Conservation (phyloP, 371 early-diverging fungal species). For the Mucor plumbeus region DNA sequence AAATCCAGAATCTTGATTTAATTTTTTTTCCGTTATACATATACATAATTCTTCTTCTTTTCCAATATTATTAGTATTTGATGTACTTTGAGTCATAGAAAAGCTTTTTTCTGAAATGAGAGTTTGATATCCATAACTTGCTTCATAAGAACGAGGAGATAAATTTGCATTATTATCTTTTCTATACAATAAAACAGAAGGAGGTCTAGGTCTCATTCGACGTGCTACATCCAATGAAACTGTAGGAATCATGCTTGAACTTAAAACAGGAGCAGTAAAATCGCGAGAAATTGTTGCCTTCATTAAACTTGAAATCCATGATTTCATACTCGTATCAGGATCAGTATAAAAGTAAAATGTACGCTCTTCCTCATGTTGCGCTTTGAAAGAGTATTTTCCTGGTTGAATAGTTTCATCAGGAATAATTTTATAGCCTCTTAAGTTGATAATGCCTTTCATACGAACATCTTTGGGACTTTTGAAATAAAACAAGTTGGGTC, state of each 20-base stretch:
- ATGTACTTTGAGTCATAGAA: neutral
- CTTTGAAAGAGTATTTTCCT: constrained; percentile 71
- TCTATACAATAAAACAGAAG: constrained; percentile 50
- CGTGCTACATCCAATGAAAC: constrained; percentile 68
- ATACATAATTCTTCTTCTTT: neutral
- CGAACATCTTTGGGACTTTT: constrained; percentile 65
- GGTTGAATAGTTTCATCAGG: constrained; percentile 62
- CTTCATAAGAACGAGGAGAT: constrained; percentile 4
- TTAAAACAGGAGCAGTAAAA: constrained; percentile 64
- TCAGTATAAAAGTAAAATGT: constrained; percentile 68
- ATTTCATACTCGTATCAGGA: constrained; percentile 46
- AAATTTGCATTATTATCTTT: constrained; percentile 19
- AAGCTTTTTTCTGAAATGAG: neutral
- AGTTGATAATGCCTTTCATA: constrained; percentile 59
- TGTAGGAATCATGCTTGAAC: constrained; percentile 67
- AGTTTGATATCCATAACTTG: neutral
- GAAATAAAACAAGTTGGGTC: constrained; percentile 65
- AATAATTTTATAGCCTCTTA: constrained; percentile 58
- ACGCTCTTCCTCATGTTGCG: constrained; percentile 62
- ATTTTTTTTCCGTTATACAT: neutral
- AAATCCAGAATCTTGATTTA: constrained; percentile 17
- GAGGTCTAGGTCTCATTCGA: constrained; percentile 68
- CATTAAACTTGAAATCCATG: constrained; percentile 68
- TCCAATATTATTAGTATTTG: neutral
- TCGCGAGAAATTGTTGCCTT: constrained; percentile 72